phyloP scores from a whole-genome alignment of 352 stramenopile genomes.

The Plasmopara muralis region DNA sequence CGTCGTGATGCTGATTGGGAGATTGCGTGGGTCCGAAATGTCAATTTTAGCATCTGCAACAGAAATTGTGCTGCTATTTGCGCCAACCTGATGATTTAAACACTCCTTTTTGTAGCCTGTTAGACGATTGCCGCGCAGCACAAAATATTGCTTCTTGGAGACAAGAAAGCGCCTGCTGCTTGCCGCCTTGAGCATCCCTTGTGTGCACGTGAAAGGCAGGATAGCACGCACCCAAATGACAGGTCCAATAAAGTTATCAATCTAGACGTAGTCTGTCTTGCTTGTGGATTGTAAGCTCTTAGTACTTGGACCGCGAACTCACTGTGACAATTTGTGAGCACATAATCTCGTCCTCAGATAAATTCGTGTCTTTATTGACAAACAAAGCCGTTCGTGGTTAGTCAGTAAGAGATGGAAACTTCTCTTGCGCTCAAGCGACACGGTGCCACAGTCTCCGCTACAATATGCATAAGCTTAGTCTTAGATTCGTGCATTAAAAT shows the following conservation, averaged over 20 bases:
- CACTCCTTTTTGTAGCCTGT: conserved; percentile 74
- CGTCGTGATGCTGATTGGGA: conserved; percentile 75
- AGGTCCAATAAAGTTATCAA: conserved; percentile 81
- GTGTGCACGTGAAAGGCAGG: conserved; percentile 79
- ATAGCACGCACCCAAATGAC: conserved; percentile 79
- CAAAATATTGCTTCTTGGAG: conserved; percentile 83
- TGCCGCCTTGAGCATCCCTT: conserved; percentile 72
- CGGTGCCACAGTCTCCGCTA: too few species aligned
- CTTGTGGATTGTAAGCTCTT: too few species aligned
- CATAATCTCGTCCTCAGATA: too few species aligned
- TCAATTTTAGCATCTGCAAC: conserved; percentile 60
- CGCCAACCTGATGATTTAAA: conserved; percentile 60
- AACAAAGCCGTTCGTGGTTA: too few species aligned
- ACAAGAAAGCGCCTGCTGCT: conserved; percentile 70
- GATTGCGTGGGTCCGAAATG: conserved; percentile 47
- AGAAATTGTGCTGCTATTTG: conserved; percentile 64
- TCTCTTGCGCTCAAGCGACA: too few species aligned
- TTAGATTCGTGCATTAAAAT: too few species aligned
- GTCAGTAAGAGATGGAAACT: too few species aligned
- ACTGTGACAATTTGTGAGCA: too few species aligned
- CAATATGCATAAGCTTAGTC: too few species aligned
- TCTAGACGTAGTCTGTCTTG: conserved; percentile 71
- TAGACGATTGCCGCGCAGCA: conserved; percentile 51
- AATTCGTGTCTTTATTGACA: too few species aligned
- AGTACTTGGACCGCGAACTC: too few species aligned